These are phyloP conservation scores for Coprinopsis marcescibilis DNA, from an alignment of 768 basidiomycete genomes.

Conservation along the genomic window DNA sequence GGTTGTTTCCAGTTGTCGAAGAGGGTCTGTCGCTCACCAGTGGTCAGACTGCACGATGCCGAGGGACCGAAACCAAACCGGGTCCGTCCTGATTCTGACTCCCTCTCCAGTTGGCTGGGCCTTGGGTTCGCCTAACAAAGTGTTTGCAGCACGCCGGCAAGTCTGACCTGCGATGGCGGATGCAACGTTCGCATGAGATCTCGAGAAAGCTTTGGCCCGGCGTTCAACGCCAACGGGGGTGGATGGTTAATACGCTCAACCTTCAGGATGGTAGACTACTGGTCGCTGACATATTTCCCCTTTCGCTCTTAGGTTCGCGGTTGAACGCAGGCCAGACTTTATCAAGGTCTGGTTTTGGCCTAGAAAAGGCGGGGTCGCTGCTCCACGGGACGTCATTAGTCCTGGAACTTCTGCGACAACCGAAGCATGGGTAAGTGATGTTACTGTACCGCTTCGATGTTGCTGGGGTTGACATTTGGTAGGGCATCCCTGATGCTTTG, in stretches of 20 bases:
- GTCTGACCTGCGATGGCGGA: constrained; percentile 22
- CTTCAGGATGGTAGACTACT: neutral
- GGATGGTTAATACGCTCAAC: constrained; percentile 40
- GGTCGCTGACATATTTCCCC: neutral
- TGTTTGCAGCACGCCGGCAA: constrained; percentile 21
- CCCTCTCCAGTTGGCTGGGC: neutral
- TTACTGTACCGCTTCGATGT: neutral
- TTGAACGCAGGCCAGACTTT: constrained; percentile 48
- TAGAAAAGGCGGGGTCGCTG: constrained; percentile 37
- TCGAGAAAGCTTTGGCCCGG: constrained; percentile 46
- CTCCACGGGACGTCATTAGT: constrained; percentile 42
- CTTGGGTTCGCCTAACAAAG: neutral
- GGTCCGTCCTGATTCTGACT: constrained; percentile 25
- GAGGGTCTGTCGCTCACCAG: neutral
- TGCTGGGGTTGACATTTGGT: neutral
- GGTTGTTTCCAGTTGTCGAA: constrained; percentile 18
- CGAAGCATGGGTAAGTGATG: constrained; percentile 43
- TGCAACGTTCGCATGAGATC: constrained; percentile 26
- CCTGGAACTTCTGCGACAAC: constrained; percentile 39
- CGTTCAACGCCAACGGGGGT: constrained; percentile 53
- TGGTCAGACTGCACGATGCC: constrained; percentile 1
- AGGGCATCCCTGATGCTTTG: constrained; percentile 53
- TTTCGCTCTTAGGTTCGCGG: constrained; percentile 42
- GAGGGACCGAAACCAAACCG: constrained; percentile 25
- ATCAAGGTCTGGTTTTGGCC: constrained; percentile 76